Evolutionary conservation across 805 yeast species (phyloP).

Genomic region (Monosporozyma siamensis): DNA sequence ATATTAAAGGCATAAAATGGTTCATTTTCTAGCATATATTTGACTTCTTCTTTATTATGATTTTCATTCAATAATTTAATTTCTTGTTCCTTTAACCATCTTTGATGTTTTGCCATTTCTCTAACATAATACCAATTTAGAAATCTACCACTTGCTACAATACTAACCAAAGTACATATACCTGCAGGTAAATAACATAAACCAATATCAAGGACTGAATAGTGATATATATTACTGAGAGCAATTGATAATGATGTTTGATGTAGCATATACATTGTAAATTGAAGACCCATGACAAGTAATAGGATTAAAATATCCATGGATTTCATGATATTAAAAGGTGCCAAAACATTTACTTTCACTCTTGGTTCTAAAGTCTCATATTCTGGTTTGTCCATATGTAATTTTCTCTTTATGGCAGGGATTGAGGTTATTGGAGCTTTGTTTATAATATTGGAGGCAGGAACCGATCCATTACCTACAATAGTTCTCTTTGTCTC

Average conservation of each 20-base stretch:
- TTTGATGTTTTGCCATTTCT: slow-evolving; percentile 13
- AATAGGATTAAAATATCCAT: slow-evolving; percentile 41
- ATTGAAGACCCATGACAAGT: slow-evolving; percentile 52
- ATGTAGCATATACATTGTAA: slow-evolving; percentile 60
- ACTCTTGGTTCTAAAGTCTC: slow-evolving; percentile 21
- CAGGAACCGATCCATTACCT: slow-evolving; percentile 63
- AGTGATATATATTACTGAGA: slow-evolving; percentile 42
- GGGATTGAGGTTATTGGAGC: slow-evolving; percentile 36
- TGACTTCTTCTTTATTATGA: slow-evolving; percentile 13
- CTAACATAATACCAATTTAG: slow-evolving; percentile 37
- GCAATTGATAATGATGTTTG: slow-evolving; percentile 55
- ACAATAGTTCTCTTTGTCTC: slow-evolving; percentile 66
- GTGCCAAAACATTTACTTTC: slow-evolving; percentile 26
- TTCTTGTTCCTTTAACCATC: slow-evolving; percentile 15
- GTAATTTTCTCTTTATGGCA: slow-evolving; percentile 15
- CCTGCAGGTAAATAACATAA: slow-evolving; percentile 70
- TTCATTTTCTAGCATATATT: slow-evolving; percentile 16
- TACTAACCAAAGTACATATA: slow-evolving; percentile 50
- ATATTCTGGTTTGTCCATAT: slow-evolving; percentile 27
- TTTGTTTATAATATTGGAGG: slow-evolving; percentile 34
- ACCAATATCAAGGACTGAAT: slow-evolving; percentile 51
- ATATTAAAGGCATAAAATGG: slow-evolving; percentile 40
- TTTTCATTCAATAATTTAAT: slow-evolving; percentile 12
- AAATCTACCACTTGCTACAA: slow-evolving; percentile 47
- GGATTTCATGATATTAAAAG: slow-evolving; percentile 36